phyloP scores from a whole-genome alignment of 768 basidiomycete genomes.

The Collybiopsis luxurians region DNA sequence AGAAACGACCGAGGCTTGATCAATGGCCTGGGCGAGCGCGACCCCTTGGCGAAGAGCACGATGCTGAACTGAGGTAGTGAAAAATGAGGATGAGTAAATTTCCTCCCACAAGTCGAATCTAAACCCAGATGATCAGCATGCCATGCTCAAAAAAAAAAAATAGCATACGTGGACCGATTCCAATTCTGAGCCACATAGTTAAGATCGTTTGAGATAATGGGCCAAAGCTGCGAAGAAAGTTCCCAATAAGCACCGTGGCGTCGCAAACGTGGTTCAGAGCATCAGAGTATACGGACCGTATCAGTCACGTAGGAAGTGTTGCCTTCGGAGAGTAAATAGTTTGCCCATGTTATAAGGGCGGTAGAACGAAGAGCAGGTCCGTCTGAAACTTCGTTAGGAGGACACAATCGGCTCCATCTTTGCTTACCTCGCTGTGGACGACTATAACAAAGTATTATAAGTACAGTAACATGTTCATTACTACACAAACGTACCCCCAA shows the following conservation, averaged over 20 bases:
- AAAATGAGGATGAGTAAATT: conserved; percentile 48
- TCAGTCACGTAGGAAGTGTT: conserved; percentile 43
- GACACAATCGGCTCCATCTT: too few relatives aligned
- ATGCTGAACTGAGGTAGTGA: conserved; percentile 56
- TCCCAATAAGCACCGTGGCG: not conserved
- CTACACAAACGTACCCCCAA: too few relatives aligned
- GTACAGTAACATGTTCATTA: too few relatives aligned
- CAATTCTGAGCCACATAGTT: conserved; percentile 52
- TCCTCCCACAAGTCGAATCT: conserved; percentile 54
- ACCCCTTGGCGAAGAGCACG: conserved; percentile 54
- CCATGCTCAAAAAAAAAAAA: not conserved
- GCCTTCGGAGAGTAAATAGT: conserved; percentile 48
- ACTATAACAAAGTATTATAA: too few relatives aligned
- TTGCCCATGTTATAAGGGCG: conserved; percentile 65
- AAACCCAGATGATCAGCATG: not conserved
- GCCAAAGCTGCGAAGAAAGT: conserved; percentile 5
- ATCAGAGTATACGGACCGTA: conserved; percentile 26
- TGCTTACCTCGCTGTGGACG: conserved; percentile 64
- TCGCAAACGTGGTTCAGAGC: too few relatives aligned
- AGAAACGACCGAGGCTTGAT: conserved; percentile 27
- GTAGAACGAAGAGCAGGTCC: conserved; percentile 72
- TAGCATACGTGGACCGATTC: conserved; percentile 45
- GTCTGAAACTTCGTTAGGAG: too few relatives aligned
- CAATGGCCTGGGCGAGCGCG: conserved; percentile 36
- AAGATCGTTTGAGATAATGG: conserved; percentile 42